Base-by-base conservation (phyloP, 2,329 filamentous ascomycete species). In the Stachybotrys chartarum region DNA sequence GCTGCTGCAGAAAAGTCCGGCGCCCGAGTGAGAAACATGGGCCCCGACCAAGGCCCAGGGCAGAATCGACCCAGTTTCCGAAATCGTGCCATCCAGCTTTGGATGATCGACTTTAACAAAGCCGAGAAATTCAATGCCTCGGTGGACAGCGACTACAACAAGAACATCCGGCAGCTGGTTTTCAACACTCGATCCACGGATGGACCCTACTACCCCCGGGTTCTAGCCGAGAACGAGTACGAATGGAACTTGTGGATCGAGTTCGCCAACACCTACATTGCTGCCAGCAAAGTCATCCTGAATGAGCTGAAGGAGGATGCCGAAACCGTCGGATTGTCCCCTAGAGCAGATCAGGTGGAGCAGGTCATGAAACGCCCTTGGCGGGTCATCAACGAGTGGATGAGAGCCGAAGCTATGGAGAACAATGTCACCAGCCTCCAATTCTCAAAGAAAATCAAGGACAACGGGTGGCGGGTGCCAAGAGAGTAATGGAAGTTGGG, bases 61-160 rank as follows among this genome's bases (percentile, higher is more conserved):
- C 30, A 32, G n/a, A 31, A 12, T 30, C 50, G 46, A 24, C 39
- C 17, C 47, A 30, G 11, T 47, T 50, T 50, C 18, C 49, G 54
- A 7, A 53, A 56, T 24, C 31, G 51, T 5, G 35, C 45, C 35
- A 32, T 47, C 5, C 51, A 56, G 47, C 14, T 56, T 51, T 56
- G 55, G 51, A 56, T 56, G 44, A 39, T 54, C 17, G 47, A 54
- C 51, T 56, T 56, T 53, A 42, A 56, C 24, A 54, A 54, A 51
- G 46, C 16, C 12, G 11, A 35, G 6, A 32, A 31, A n/a, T 24
- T 24, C 24, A 24, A 24, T 24, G 24, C 24, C 24, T 24, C 24
- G 4, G 18, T 51, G 12, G 31, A 53, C 11, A 30, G 1, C 14
- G 44, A 48, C 3, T 56, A 56, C 18, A 1, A 7, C n/a, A 10